Percentiles rank a stretch among this genome's conserved stretches.
phyloP scores from a whole-genome alignment of 75 land plant species.

The Selaginella moellendorffii region DNA sequence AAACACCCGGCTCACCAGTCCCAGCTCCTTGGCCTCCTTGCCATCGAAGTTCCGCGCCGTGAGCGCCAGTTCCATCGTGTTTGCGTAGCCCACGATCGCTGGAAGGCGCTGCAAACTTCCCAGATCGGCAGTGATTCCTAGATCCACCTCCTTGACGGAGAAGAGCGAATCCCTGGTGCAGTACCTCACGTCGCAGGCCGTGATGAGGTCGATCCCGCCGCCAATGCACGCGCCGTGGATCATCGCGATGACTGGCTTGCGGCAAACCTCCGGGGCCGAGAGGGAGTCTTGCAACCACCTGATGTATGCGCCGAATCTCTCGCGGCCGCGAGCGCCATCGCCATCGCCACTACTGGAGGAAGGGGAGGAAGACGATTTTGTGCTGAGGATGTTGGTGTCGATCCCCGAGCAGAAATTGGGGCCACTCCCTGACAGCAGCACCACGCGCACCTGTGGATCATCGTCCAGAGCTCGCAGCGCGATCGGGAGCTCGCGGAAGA shows the following conservation, averaged over 20 bases:
- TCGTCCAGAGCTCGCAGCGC: constrained; percentile 58
- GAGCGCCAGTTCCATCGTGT: constrained; percentile 70
- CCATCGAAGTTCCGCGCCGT: constrained; percentile 48
- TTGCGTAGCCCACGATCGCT: constrained; percentile 53
- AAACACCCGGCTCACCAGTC: constrained; percentile 55
- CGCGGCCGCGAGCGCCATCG: constrained; percentile 16
- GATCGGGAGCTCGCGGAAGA: constrained; percentile 56
- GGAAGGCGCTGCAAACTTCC: constrained; percentile 86
- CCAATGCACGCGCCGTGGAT: constrained; percentile 80
- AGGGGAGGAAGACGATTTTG: background rate
- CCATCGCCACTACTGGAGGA: constrained; percentile 7
- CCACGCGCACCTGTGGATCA: constrained; percentile 44
- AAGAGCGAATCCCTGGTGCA: constrained; percentile 52
- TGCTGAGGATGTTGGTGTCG: constrained; percentile 43
- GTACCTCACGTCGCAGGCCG: constrained; percentile 57
- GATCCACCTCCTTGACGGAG: constrained; percentile 89
- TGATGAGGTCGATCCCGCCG: constrained; percentile 78
- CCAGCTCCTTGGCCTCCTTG: constrained; percentile 63
- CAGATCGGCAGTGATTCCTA: constrained; percentile 75
- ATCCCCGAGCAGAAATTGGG: constrained; percentile 84
- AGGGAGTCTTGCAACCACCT: constrained; percentile 47
- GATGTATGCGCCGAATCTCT: constrained; percentile 34
- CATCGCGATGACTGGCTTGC: too few species aligned
- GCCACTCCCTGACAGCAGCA: constrained; percentile 51
- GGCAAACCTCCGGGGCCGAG: constrained; percentile 36